Evolutionary conservation across 176 grass and related monocot species (phyloP).

Genomic region (Triticum urartu): DNA sequence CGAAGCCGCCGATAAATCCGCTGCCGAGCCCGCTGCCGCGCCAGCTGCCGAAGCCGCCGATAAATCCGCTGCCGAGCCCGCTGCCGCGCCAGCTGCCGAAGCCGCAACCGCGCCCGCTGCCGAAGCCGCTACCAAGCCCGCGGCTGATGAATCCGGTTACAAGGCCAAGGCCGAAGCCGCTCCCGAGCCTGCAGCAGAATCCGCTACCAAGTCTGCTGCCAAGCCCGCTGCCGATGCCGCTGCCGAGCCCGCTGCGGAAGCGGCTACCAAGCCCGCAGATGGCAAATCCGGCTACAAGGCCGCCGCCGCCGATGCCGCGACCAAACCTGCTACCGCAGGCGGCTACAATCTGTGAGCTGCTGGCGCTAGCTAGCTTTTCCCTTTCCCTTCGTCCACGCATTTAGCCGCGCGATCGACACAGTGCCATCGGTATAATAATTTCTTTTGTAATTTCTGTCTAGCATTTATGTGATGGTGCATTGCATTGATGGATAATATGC

Average conservation of each 20-base stretch:
- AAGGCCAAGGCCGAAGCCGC: neutral
- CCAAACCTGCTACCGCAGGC: neutral
- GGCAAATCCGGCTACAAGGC: neutral
- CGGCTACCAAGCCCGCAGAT: neutral
- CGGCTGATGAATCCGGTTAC: neutral
- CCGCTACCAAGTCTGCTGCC: neutral
- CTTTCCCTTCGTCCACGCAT: neutral
- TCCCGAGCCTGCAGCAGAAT: neutral
- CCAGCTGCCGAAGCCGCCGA: neutral
- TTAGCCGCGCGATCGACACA: neutral
- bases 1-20: neutral
- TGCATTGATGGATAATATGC: no score
- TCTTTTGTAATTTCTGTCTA: neutral
- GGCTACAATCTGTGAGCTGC: slow-evolving; percentile 4
- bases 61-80: neutral
- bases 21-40: neutral
- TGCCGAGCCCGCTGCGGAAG: neutral
- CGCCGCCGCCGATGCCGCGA: neutral
- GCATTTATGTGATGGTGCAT: neutral
- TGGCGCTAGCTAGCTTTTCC: neutral
- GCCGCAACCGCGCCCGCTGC: neutral
- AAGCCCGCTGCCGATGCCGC: neutral
- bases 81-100: neutral
- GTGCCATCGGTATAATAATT: neutral
- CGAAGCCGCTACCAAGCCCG: neutral